phyloP scores from a whole-genome alignment of 768 basidiomycete genomes.

The Tylopilus intermedius region DNA sequence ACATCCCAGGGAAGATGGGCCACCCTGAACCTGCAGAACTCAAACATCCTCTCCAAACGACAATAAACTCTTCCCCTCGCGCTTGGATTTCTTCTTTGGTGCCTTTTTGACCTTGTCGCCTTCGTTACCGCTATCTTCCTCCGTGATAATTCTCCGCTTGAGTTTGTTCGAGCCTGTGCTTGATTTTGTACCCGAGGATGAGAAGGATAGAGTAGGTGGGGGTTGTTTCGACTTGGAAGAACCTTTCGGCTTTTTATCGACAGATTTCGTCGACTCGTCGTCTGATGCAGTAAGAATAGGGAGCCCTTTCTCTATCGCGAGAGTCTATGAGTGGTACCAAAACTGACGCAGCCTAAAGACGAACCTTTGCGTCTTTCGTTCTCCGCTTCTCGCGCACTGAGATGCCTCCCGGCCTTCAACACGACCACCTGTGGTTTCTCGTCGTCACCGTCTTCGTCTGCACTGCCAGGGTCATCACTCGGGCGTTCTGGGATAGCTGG shows the following conservation, averaged over 20 bases:
- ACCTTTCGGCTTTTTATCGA: slow-evolving; percentile 26
- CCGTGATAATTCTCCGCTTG: slow-evolving; percentile 35
- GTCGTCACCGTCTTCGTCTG: slow-evolving; percentile 65
- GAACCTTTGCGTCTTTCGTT: slow-evolving; percentile 70
- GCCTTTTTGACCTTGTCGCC: slow-evolving; percentile 22
- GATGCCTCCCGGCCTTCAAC: slow-evolving; percentile 81
- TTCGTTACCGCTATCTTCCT: slow-evolving; percentile 26
- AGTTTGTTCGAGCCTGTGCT: slow-evolving; percentile 24
- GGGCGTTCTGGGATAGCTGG: slow-evolving; percentile 69
- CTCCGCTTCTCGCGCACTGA: slow-evolving; percentile 72
- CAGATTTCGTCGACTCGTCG: slow-evolving; percentile 20
- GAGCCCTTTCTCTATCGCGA: slow-evolving; percentile 52
- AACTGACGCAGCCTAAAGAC: neutral
- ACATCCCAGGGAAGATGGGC: neutral
- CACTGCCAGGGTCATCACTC: slow-evolving; percentile 64
- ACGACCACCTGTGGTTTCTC: slow-evolving; percentile 90
- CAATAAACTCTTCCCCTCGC: slow-evolving; percentile 35
- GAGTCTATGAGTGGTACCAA: slow-evolving; percentile 1
- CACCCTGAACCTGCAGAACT: neutral
- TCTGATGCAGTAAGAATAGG: slow-evolving; percentile 45
- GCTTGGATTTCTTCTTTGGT: slow-evolving; percentile 55
- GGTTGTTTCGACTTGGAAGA: slow-evolving; percentile 22
- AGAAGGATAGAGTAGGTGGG: slow-evolving; percentile 35
- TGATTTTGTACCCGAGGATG: slow-evolving; percentile 30
- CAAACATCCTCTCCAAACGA: slow-evolving; percentile 34